A percentile compares a stretch with the other conserved stretches of the same genome.
Conservation (phyloP, 2,329 filamentous ascomycete species). For the Pseudocercospora eumusae region DNA sequence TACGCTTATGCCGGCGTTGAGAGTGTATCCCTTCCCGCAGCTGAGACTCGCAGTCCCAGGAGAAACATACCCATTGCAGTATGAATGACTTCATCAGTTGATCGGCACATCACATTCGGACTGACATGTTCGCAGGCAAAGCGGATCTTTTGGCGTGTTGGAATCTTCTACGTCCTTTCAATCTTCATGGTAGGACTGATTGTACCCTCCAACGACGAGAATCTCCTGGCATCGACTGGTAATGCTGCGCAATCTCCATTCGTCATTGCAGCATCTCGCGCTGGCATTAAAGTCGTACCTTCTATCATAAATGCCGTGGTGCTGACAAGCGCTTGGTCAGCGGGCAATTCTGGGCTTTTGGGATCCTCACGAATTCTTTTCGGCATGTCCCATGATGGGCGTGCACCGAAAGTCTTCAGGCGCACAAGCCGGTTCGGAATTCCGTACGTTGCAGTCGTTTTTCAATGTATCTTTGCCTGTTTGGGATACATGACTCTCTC, state of each 20-base stretch:
- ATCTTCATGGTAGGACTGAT: slow-evolving; percentile 27
- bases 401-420: slow-evolving; percentile 60
- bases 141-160: slow-evolving; percentile 13
- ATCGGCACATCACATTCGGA: neutral
- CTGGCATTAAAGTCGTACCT: slow-evolving; percentile 63
- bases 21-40: slow-evolving; percentile 21
- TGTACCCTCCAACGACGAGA: slow-evolving; percentile 34
- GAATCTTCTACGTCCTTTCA: slow-evolving; percentile 38
- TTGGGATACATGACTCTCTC: slow-evolving; percentile 23
- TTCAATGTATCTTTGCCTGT: slow-evolving; percentile 17
- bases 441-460: slow-evolving; percentile 25
- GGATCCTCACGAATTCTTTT: slow-evolving; percentile 55
- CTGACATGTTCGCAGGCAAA: neutral
- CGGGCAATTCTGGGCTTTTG: slow-evolving; percentile 57
- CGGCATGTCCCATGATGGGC: slow-evolving; percentile 60
- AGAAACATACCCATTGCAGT: slow-evolving; percentile 25
- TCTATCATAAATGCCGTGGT: slow-evolving; percentile 69
- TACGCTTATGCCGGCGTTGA: slow-evolving; percentile 24
- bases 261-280: slow-evolving; percentile 63
- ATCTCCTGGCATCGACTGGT: slow-evolving; percentile 36
- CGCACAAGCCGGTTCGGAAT: slow-evolving; percentile 35
- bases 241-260: slow-evolving; percentile 59
- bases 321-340: slow-evolving; percentile 64
- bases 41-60: slow-evolving; percentile 26
- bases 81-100: slow-evolving; percentile 6